Base-by-base conservation (phyloP, 192 early-diverging fungal genomes). In the Thamnidium elegans region DNA sequence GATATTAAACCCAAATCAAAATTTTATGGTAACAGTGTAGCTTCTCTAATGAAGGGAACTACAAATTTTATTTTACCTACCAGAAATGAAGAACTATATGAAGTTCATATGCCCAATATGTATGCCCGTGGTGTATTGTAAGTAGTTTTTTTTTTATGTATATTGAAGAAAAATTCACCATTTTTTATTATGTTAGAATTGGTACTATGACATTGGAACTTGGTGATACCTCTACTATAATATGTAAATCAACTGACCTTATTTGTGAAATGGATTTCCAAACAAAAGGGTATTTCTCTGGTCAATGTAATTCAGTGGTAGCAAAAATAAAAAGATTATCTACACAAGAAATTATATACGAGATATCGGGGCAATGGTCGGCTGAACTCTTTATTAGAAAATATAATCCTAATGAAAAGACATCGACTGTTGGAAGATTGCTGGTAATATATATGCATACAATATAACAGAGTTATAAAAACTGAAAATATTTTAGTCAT, bases 191-290 rank as follows among this genome's bases (percentile, higher is more conserved):
- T 34, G 7, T 50, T 50, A 69, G 59, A 32, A 31, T 63, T 77
- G 95, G 95, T 32, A 96, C 86, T 26, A 95, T 97, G 95, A 86
- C 89, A 47, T 73, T 97, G 51, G 95, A 97, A 71, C 77, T 95
- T 30, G 95, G 93, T 45, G 95, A 97, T 71, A 72, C 74, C 14
- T 86, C 89, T 0, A 81, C 79, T 0, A 83, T 96, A 7, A 81
- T 70, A 32, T 94, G 94, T 72, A 64, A 76, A 43, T 80, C 92
- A 62, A 81, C 76, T 67, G 90, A 92, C 63, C 79, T 94, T 62
- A 70, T 85, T 34, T 92, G 89, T 55, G 86, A 90, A 59, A 80
- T 97, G 20, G 93, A 95, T 48, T 97, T 95, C 70, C 89, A 91
- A 72, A 87, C 88, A 30, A 95, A 94, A 83, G 91, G 91, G 1